Evolutionary conservation across 2,329 filamentous ascomycete species (phyloP), one percentile per base, ranked within the genome.

Genomic region (Penicillium nordicum): DNA sequence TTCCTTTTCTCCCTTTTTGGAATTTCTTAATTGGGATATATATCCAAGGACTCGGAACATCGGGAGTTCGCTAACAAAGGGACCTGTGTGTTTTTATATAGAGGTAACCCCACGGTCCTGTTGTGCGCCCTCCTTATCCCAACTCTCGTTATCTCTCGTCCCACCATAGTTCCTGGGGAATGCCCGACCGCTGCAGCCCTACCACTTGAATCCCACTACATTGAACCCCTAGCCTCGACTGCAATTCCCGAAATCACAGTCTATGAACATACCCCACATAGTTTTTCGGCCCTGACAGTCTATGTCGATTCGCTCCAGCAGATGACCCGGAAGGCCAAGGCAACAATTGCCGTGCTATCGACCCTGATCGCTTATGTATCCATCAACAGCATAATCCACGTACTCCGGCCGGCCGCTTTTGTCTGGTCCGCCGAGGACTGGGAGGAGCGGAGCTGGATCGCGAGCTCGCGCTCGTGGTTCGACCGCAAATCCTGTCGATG

Each of bases 401-500:
- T 80, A 42, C 79, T 88, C 58, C 84, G 88, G 57, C 88, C 88
- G 2, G 82, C 82, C n/a, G 80, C 79, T n/a, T 84, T 83, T 55
- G 78, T 81, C 57, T 78, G 75, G 75, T 80, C 80, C 36, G 83
- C 84, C 49, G 85, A 87, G 72, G 80, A 82, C 48, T 76, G 79
- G 50, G 84, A 86, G 63, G 87, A 90, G 69, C 76, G 77, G 56
- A 76, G 74, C 62, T 93, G 89, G 89, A 84, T 92, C 46, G 79
- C 83, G 44, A 87, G 83, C 18, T 90, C 88, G 14, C 84, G 84
- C 37, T 87, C 86, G 67, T 92, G 88, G 82, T 72, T 87, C 57
- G 89, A 92, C 72, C 82, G 88, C 32, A 90, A 90, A 68, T 79
- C 85, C 8, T 96, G 92, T 71, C 84, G 85, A 44, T 95, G 88